phyloP scores from a whole-genome alignment of 2,329 filamentous ascomycete species.

The Curvularia sp. region DNA sequence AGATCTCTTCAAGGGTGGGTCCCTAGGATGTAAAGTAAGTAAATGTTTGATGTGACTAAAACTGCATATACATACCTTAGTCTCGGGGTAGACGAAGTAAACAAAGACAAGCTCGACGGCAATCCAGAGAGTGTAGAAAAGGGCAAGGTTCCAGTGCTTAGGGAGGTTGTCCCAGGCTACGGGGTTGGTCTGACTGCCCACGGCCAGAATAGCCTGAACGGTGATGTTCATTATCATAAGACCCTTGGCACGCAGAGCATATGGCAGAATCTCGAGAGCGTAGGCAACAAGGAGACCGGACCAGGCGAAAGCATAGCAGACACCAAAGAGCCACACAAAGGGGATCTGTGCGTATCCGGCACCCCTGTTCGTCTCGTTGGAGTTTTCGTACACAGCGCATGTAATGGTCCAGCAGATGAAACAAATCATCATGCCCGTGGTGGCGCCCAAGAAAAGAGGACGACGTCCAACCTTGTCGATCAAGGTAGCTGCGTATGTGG shows the following conservation, averaged over 20 bases:
- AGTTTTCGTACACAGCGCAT: constrained; percentile 33
- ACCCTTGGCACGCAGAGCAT: constrained; percentile 58
- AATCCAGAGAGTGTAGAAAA: constrained; percentile 71
- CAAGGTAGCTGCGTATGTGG: constrained; percentile 62
- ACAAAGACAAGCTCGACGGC: constrained; percentile 66
- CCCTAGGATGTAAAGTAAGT: constrained; percentile 49
- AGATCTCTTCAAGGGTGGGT: constrained; percentile 72
- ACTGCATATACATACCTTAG: constrained; percentile 50
- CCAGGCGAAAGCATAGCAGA: constrained; percentile 64
- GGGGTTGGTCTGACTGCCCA: constrained; percentile 67
- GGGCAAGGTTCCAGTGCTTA: constrained; percentile 65
- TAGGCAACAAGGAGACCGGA: constrained; percentile 65
- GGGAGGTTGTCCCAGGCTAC: constrained; percentile 68
- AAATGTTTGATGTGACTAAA: not conserved
- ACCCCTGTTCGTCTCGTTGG: constrained; percentile 42
- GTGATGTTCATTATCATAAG: constrained; percentile 66
- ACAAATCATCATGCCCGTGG: constrained; percentile 44
- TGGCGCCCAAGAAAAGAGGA: constrained; percentile 60
- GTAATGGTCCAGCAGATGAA: constrained; percentile 51
- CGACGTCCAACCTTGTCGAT: constrained; percentile 65
- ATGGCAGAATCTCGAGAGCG: constrained; percentile 59
- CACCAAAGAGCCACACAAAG: constrained; percentile 59
- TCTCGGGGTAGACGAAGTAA: constrained; percentile 58
- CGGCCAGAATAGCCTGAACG: constrained; percentile 67
- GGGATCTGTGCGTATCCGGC: constrained; percentile 57